Evolutionary conservation across 2,329 filamentous ascomycete genomes (phyloP).

Genomic region (Gnomoniopsis sp.): DNA sequence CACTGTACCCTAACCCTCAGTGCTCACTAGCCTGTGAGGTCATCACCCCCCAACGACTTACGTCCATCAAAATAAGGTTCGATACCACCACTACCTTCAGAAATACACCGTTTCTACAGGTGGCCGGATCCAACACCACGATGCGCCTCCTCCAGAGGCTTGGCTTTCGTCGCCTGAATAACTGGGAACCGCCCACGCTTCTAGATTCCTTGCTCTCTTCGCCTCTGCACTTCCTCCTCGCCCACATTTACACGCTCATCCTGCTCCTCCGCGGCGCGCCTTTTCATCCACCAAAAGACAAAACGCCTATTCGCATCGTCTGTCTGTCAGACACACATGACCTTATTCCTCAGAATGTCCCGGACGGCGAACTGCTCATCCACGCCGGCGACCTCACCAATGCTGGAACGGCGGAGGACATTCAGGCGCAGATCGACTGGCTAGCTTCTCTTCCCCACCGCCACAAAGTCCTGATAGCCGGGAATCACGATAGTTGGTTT

Average conservation of each 20-base stretch:
- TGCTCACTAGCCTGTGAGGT: no score
- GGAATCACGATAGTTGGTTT: slow-evolving; percentile 88
- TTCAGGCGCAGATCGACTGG: slow-evolving; percentile 86
- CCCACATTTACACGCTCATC: slow-evolving; percentile 61
- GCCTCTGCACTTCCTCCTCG: slow-evolving; percentile 62
- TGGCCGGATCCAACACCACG: background rate
- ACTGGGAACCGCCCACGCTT: slow-evolving; percentile 49
- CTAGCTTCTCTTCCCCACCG: slow-evolving; percentile 68
- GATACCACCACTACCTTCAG: background rate
- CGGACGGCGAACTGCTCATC: slow-evolving; percentile 78
- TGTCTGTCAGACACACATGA: slow-evolving; percentile 90
- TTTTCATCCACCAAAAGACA: slow-evolving; percentile 52
- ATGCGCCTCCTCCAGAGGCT: slow-evolving; percentile 45
- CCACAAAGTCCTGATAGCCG: slow-evolving; percentile 78
- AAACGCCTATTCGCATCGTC: slow-evolving; percentile 65
- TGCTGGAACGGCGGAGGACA: slow-evolving; percentile 64
- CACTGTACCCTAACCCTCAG: no score
- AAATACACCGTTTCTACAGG: background rate
- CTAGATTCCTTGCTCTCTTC: slow-evolving; percentile 65
- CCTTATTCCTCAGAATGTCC: slow-evolving; percentile 55
- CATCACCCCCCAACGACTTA: no score
- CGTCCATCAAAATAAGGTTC: background rate
- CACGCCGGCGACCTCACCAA: slow-evolving; percentile 86
- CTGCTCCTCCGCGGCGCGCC: slow-evolving; percentile 66
- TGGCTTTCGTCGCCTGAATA: slow-evolving; percentile 43